A percentile compares a stretch with the other conserved stretches of the same genome.
Evolutionary conservation across 176 grass and related monocot species (phyloP).

Genomic region (Juncus inflexus): DNA sequence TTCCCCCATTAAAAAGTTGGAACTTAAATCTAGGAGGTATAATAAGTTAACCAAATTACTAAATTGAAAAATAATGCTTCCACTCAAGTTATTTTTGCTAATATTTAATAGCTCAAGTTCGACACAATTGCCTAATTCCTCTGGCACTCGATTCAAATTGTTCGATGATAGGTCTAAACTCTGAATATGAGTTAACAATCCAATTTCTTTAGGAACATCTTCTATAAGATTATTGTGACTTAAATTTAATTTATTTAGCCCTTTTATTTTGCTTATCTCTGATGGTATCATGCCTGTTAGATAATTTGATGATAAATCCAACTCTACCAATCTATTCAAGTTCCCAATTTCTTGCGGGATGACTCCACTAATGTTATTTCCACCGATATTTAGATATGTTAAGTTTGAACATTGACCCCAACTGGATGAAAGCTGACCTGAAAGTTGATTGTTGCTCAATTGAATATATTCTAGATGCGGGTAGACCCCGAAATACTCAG

Average conservation of each 20-base stretch:
- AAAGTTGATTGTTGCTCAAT: conserved; percentile 28
- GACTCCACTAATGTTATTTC: conserved; percentile 20
- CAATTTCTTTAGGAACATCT: conserved; percentile 9
- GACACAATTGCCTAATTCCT: conserved; percentile 3
- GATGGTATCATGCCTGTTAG: not conserved
- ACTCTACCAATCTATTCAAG: not conserved
- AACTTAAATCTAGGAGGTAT: no score
- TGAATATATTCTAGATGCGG: conserved; percentile 26
- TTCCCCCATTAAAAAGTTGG: no score
- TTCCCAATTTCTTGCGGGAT: conserved; percentile 30
- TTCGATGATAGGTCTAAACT: conserved; percentile 21
- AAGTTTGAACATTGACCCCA: not conserved
- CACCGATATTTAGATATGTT: conserved; percentile 12
- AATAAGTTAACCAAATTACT: conserved; percentile 20
- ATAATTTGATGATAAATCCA: conserved; percentile 25
- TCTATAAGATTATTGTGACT: conserved; percentile 1
- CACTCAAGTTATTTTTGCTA: conserved; percentile 20
- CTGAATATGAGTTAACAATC: not conserved
- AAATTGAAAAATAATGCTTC: conserved; percentile 31
- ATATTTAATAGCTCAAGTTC: conserved; percentile 29
- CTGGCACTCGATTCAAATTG: not conserved
- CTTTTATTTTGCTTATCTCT: not conserved
- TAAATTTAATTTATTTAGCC: not conserved
- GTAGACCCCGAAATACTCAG: conserved; percentile 10
- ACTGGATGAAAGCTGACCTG: conserved; percentile 15